Evolutionary conservation across 495 filamentous ascomycete genomes (phyloP), one percentile per base, ranked within the genome.

Genomic region (Haplographium delicatum): DNA sequence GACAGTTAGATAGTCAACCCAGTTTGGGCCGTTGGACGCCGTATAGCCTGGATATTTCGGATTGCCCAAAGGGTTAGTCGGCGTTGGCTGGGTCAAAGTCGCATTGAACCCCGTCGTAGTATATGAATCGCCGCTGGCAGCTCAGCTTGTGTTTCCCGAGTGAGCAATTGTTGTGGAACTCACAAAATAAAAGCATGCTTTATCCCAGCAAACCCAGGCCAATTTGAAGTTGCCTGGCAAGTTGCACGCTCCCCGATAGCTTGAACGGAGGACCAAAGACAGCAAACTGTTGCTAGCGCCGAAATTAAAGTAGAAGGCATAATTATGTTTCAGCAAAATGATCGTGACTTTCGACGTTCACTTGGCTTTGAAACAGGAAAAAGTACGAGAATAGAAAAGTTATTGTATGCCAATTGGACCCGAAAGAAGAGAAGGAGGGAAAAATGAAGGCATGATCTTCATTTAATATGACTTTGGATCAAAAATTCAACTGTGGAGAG

Each of bases 1-100:
- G 34, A 73, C 73, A 0, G 80, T 77, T 0, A 89, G 68, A 59
- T 80, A 89, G 50, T 79, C 78, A 33, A 87, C 73, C 85, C 85
- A 91, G 64, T 83, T 84, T 9, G 75, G 70, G 10, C 79, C 78
- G 51, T 81, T 81, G 20, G 71, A 61, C 26, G 79, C 71, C 1
- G 79, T 82, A 65, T 68, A 77, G 4, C 78, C 80, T 1, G 81
- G 82, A 35, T 80, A 80, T 0, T 65, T 40, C 5, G 89, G 88
- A 62, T 91, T 95, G 20, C 88, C 88, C 51, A 93, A 71, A 0
- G 88, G 86, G 61, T 90, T 88, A 23, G 66, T 46, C 10, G 71
- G 61, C 16, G 76, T 74, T 5, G 88, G 85, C 48, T 86, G 81
- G 10, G 74, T 66, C 40, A 69, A 67, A 23, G 65, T 73, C 37